Percentiles rank a stretch among this genome's conserved stretches.
Evolutionary conservation across 2,329 filamentous ascomycete genomes (phyloP).

Genomic region (Berkeleyomyces basicola): DNA sequence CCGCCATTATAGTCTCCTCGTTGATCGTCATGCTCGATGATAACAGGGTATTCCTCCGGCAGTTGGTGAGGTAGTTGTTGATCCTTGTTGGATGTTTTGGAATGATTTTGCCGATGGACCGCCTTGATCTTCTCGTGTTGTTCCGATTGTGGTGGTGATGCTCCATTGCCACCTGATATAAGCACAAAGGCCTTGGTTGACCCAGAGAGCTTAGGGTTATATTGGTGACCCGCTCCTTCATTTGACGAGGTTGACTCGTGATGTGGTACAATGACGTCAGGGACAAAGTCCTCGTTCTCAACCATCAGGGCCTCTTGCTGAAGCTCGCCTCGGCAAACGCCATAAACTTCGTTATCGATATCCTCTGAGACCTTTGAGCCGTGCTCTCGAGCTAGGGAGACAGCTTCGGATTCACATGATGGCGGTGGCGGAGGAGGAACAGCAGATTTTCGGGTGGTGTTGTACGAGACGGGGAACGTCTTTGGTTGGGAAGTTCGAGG

Average conservation of each 20-base stretch:
- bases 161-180: constrained; percentile 1
- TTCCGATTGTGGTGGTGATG: constrained; percentile 3
- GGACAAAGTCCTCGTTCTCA: constrained; percentile 10
- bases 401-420: constrained; percentile 11
- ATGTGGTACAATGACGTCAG: constrained; percentile 10
- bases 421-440: constrained; percentile 11
- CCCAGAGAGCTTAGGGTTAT: neutral
- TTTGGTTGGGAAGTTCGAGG: constrained; percentile 3
- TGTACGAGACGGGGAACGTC: constrained; percentile 12
- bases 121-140: constrained; percentile 1
- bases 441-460: constrained; percentile 9
- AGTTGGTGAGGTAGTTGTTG: constrained; percentile 5
- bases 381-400: constrained; percentile 10
- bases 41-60: neutral
- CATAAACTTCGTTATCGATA: constrained; percentile 8
- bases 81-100: neutral
- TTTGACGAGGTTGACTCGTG: neutral
- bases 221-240: neutral
- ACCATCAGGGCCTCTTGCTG: constrained; percentile 10
- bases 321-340: constrained; percentile 6
- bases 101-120: neutral
- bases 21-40: neutral
- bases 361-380: neutral
- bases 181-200: constrained; percentile 10
- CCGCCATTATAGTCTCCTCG: neutral